phyloP scores from a whole-genome alignment of 768 basidiomycete genomes.

The Sutorius australiensis region DNA sequence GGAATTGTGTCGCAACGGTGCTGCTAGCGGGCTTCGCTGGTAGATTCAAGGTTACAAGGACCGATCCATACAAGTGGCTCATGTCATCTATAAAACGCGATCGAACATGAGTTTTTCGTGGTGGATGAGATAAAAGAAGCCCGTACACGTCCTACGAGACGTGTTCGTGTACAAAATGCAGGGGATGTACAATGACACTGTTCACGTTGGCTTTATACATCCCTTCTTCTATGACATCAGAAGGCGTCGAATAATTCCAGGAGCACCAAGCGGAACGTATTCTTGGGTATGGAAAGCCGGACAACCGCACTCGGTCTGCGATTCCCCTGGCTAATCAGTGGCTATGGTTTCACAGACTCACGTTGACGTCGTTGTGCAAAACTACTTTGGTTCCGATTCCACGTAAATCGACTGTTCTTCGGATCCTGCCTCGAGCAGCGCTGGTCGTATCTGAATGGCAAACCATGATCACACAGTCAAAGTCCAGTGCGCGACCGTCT shows the following conservation, averaged over 20 bases:
- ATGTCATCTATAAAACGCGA: slow-evolving; percentile 50
- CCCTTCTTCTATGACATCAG: slow-evolving; percentile 36
- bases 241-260: slow-evolving; percentile 74
- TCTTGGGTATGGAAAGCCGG: no score
- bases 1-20: slow-evolving; percentile 48
- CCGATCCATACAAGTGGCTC: slow-evolving; percentile 68
- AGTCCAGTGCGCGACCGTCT: slow-evolving; percentile 42
- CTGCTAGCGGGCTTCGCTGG: slow-evolving; percentile 47
- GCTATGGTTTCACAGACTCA: slow-evolving; percentile 28
- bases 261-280: slow-evolving; percentile 67
- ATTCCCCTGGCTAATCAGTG: no score
- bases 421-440: slow-evolving; percentile 38
- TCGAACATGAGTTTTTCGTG: neutral
- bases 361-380: slow-evolving; percentile 60
- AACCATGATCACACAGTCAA: slow-evolving; percentile 72
- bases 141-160: slow-evolving; percentile 41
- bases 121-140: neutral
- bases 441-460: slow-evolving; percentile 68
- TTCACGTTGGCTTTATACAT: slow-evolving; percentile 46
- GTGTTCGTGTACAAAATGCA: neutral
- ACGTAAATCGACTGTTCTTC: slow-evolving; percentile 62
- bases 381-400: slow-evolving; percentile 66
- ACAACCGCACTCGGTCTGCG: no score
- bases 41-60: slow-evolving; percentile 72
- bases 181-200: slow-evolving; percentile 54